A percentile compares a stretch with the other conserved stretches of the same genome.
These are phyloP conservation scores for Apiotrichum veenhuisii DNA, from an alignment of 1,284 basidiomycete genomes.

Conservation along the genomic window DNA sequence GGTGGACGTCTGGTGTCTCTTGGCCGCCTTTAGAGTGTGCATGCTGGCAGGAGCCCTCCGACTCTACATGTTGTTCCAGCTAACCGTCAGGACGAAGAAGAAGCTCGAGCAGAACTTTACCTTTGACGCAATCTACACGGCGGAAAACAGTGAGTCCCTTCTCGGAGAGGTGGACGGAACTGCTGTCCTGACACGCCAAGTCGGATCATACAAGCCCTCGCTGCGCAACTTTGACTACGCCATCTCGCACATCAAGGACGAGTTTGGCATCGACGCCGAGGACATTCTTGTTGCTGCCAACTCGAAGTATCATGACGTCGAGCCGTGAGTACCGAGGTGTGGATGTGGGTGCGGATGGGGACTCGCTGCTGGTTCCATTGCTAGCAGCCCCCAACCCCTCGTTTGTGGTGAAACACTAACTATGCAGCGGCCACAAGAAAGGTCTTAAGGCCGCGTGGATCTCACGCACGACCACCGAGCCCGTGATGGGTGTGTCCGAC, in stretches of 20 bases:
- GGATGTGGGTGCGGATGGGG: no score
- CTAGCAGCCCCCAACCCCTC: not conserved
- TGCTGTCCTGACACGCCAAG: slow-evolving; percentile 7
- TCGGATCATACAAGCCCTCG: slow-evolving; percentile 39
- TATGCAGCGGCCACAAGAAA: slow-evolving; percentile 28
- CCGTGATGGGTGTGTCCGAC: slow-evolving; percentile 12
- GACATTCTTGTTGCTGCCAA: slow-evolving; percentile 36
- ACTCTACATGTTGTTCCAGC: not conserved
- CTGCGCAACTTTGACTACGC: slow-evolving; percentile 36
- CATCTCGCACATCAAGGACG: slow-evolving; percentile 23
- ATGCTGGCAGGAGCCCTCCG: no score
- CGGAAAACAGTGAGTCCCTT: slow-evolving; percentile 31
- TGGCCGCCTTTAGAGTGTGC: no score
- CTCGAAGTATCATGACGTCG: slow-evolving; percentile 31
- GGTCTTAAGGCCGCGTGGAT: slow-evolving; percentile 38
- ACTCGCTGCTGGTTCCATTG: no score
- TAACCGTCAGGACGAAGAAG: slow-evolving; percentile 20
- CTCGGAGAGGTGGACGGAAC: not conserved
- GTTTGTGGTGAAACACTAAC: not conserved
- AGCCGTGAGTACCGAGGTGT: slow-evolving; percentile 36
- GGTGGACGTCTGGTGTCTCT: no score
- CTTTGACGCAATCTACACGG: slow-evolving; percentile 37
- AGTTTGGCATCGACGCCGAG: slow-evolving; percentile 23
- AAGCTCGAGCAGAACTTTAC: slow-evolving; percentile 27
- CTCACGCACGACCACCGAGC: slow-evolving; percentile 21